Evolutionary conservation across 305 asterid species (phyloP).

Genomic region (Rubia balearica): DNA sequence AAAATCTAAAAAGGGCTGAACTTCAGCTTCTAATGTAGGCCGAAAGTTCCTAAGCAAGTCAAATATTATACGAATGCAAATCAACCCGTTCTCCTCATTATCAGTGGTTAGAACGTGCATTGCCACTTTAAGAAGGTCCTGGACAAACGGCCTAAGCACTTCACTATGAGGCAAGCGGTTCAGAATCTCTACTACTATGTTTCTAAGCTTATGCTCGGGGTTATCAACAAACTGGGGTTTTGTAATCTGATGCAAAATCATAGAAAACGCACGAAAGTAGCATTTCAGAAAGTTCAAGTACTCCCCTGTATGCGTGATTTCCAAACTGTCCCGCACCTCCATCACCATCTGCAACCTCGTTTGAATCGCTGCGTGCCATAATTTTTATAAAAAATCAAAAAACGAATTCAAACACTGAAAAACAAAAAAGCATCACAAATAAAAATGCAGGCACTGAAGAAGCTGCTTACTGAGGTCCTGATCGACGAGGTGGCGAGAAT

Average conservation of each 20-base stretch:
- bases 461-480: conserved; percentile 55
- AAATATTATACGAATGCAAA: conserved; percentile 88
- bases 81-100: conserved; percentile 92
- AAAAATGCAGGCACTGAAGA: not conserved
- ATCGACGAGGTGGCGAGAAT: conserved; percentile 72
- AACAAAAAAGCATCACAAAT: not conserved
- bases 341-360: conserved; percentile 86
- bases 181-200: conserved; percentile 78
- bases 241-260: conserved; percentile 60
- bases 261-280: conserved; percentile 84
- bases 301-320: conserved; percentile 99
- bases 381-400: not conserved
- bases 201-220: conserved; percentile 88
- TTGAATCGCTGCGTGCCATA: conserved; percentile 56
- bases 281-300: conserved; percentile 86
- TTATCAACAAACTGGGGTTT: conserved; percentile 84
- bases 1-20: conserved; percentile 95
- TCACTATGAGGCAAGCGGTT: conserved; percentile 96
- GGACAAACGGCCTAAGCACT: conserved; percentile 92
- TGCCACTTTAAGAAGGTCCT: conserved; percentile 90
- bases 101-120: conserved; percentile 87
- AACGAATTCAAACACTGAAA: conserved; percentile 9
- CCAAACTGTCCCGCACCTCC: conserved; percentile 99
- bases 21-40: conserved; percentile 85
- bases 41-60: conserved; percentile 95